Conservation (phyloP, 2,329 filamentous ascomycete species). For the Pseudocercospora cruenta region DNA sequence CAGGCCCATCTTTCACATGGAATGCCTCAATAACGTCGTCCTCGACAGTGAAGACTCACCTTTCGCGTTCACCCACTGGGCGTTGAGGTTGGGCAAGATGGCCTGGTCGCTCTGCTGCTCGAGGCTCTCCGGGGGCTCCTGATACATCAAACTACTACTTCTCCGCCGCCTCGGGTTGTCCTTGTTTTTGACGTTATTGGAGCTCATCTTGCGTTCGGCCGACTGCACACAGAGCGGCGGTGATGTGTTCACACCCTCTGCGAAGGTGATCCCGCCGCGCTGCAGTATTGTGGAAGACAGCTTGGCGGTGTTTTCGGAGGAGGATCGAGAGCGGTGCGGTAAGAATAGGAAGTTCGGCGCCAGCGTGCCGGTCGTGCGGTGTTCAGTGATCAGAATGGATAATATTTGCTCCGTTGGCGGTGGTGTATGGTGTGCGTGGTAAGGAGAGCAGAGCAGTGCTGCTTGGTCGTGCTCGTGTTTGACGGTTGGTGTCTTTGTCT, state of each 20-base stretch:
- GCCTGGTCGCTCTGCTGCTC: constrained; percentile 98
- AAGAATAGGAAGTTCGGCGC: constrained; percentile 34
- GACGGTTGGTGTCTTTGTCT: background rate
- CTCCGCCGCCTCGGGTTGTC: constrained; percentile 70
- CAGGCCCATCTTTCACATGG: constrained; percentile 6
- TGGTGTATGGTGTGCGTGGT: constrained; percentile 1
- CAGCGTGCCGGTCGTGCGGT: constrained; percentile 29
- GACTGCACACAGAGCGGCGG: constrained; percentile 37
- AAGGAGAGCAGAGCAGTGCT: background rate
- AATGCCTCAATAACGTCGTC: background rate
- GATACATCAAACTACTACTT: constrained; percentile 98
- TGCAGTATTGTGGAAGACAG: constrained; percentile 90
- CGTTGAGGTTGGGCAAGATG: constrained; percentile 91
- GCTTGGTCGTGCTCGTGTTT: background rate
- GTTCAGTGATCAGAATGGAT: background rate
- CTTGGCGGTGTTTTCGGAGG: constrained; percentile 76
- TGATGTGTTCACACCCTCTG: constrained; percentile 69
- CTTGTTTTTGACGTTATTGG: constrained; percentile 58
- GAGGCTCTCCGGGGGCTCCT: constrained; percentile 92
- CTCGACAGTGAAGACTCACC: constrained; percentile 58
- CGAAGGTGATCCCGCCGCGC: constrained; percentile 83
- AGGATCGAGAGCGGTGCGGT: constrained; percentile 28
- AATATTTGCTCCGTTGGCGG: background rate
- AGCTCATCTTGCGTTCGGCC: constrained; percentile 49
- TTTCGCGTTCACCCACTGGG: constrained; percentile 99